phyloP scores from a whole-genome alignment of 495 filamentous ascomycete species.

The Lentithecium fluviatile region DNA sequence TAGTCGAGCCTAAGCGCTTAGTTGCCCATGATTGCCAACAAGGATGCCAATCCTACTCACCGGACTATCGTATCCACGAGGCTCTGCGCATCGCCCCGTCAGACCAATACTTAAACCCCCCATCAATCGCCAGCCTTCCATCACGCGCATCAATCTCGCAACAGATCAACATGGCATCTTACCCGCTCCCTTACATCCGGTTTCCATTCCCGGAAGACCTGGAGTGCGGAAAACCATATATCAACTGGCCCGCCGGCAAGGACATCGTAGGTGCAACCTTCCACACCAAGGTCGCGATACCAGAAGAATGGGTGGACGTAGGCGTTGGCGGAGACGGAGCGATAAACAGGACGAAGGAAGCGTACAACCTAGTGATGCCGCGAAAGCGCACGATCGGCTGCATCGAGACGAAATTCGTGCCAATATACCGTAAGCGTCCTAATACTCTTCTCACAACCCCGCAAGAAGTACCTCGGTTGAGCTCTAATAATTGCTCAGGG shows the following conservation, averaged over 20 bases:
- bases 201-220: not conserved
- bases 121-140: too few relatives aligned
- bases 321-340: not conserved
- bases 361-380: not conserved
- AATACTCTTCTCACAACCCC: not conserved
- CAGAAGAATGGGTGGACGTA: not conserved
- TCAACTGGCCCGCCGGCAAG: not conserved
- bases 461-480: too few relatives aligned
- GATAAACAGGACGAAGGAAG: not conserved
- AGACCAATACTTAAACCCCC: too few relatives aligned
- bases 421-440: not conserved
- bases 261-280: not conserved
- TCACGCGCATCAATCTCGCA: too few relatives aligned
- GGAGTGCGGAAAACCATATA: not conserved
- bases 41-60: too few relatives aligned
- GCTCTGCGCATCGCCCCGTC: too few relatives aligned
- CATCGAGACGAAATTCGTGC: not conserved
- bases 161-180: too few relatives aligned
- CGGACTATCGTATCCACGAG: too few relatives aligned
- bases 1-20: too few relatives aligned
- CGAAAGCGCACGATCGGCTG: not conserved
- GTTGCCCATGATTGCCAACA: too few relatives aligned
- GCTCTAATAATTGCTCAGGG: too few relatives aligned
- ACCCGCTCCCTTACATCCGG: too few relatives aligned
- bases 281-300: not conserved